Conservation (phyloP, 768 basidiomycete genomes). For the Hirschioporus abietinus region DNA sequence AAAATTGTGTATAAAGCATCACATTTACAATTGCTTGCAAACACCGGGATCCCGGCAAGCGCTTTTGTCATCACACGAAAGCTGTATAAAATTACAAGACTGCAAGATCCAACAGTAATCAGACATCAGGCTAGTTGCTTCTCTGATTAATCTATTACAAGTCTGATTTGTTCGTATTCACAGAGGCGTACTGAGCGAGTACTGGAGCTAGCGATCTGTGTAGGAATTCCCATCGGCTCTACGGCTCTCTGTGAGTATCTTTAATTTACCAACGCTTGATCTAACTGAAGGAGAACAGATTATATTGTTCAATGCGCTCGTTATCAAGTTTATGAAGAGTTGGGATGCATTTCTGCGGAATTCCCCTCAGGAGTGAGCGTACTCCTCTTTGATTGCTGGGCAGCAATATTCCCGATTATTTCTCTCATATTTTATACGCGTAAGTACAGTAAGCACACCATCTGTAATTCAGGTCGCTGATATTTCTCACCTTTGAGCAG, state of each 20-base stretch:
- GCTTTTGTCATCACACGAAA: conserved; percentile 44
- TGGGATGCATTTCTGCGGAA: background rate
- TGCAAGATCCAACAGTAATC: conserved; percentile 13
- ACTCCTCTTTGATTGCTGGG: background rate
- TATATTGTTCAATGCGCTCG: background rate
- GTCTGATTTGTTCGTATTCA: background rate
- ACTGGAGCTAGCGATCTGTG: background rate
- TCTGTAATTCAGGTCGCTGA: too few species aligned
- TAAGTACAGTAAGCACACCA: too few species aligned
- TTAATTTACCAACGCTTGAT: background rate
- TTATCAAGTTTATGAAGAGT: background rate
- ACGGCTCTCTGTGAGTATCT: background rate
- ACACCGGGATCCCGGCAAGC: conserved; percentile 33
- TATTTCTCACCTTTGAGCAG: too few species aligned
- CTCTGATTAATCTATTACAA: too few species aligned
- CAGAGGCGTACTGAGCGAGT: background rate
- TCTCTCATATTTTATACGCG: background rate
- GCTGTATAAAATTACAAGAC: conserved; percentile 43
- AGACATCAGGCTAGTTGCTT: background rate
- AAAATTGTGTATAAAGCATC: conserved; percentile 24
- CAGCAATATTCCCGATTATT: background rate
- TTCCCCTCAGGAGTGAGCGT: background rate
- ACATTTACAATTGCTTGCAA: conserved; percentile 28
- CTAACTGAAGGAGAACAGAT: background rate
- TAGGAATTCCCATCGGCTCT: background rate